A percentile compares a stretch with the other conserved stretches of the same genome.
Evolutionary conservation across 495 filamentous ascomycete genomes (phyloP).

Genomic region (Penicillium simplicissimum): DNA sequence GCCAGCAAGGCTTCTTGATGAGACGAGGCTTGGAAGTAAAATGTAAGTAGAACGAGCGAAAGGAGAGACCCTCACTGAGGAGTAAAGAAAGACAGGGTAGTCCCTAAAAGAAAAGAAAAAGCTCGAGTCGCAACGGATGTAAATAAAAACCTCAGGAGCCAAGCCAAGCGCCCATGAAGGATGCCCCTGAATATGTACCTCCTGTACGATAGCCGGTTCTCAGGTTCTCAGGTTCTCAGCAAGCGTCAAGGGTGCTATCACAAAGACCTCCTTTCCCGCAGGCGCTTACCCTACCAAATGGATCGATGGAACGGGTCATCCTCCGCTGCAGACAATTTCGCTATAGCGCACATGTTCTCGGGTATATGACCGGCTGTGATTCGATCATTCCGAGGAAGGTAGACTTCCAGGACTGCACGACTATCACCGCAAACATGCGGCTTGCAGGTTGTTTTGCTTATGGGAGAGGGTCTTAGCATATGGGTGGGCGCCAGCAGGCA

Average conservation of each 20-base stretch:
- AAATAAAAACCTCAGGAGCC: slow-evolving; percentile 14
- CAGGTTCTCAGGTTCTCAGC: neutral
- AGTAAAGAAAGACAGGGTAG: slow-evolving; percentile 16
- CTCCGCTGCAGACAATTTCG: neutral
- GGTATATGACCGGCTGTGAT: neutral
- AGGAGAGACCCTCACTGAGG: slow-evolving; percentile 11
- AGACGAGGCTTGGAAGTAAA: neutral
- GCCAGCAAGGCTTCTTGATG: slow-evolving; percentile 24
- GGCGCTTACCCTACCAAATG: slow-evolving; percentile 12
- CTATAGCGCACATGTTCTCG: neutral
- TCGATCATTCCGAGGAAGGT: neutral
- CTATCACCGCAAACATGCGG: neutral
- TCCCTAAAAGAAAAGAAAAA: slow-evolving; percentile 16
- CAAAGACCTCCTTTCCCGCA: slow-evolving; percentile 6
- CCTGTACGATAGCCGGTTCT: neutral
- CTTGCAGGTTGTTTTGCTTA: slow-evolving; percentile 8
- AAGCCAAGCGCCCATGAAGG: slow-evolving; percentile 9
- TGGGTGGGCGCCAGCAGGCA: slow-evolving; percentile 24
- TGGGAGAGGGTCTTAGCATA: slow-evolving; percentile 8
- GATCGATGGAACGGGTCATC: neutral
- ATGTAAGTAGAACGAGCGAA: slow-evolving; percentile 8
- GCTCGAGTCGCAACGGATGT: slow-evolving; percentile 4
- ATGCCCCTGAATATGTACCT: slow-evolving; percentile 22
- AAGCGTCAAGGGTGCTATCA: slow-evolving; percentile 19
- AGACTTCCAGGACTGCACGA: slow-evolving; percentile 5